These are phyloP conservation scores for Tubosaeta brunneosetosa DNA, from an alignment of 768 basidiomycete species.

Conservation along the genomic window DNA sequence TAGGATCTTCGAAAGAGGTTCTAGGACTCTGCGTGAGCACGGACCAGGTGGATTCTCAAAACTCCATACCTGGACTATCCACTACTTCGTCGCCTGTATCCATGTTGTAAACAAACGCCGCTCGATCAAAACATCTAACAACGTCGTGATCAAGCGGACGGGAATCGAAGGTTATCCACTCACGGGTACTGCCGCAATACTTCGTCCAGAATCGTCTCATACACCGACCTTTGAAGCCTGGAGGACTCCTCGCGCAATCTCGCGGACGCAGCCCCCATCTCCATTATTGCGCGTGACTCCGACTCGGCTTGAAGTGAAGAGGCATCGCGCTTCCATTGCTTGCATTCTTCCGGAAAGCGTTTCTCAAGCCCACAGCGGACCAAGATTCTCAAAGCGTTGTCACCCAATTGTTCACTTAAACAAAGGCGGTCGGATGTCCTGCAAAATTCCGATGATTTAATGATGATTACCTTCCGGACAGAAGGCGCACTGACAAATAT, in stretches of 20 bases:
- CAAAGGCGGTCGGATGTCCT: slow-evolving; percentile 23
- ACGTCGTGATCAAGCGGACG: not conserved
- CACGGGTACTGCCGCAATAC: slow-evolving; percentile 22
- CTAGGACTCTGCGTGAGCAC: slow-evolving; percentile 1
- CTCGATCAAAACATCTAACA: slow-evolving; percentile 14
- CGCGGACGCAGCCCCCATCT: not conserved
- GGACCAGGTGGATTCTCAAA: not conserved
- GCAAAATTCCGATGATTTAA: not conserved
- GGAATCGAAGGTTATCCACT: not conserved
- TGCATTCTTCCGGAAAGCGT: slow-evolving; percentile 22
- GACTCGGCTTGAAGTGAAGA: not conserved
- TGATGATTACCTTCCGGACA: not conserved
- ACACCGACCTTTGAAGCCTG: slow-evolving; percentile 14
- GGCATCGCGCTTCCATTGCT: slow-evolving; percentile 19
- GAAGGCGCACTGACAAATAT: slow-evolving; percentile 16
- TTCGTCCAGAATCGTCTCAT: slow-evolving; percentile 23
- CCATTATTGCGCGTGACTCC: fast-evolving
- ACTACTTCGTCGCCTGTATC: not conserved
- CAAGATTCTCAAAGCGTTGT: slow-evolving; percentile 25
- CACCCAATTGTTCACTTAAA: slow-evolving; percentile 21
- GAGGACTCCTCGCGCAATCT: slow-evolving; percentile 5
- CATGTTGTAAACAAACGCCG: slow-evolving; percentile 1
- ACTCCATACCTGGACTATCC: slow-evolving; percentile 1
- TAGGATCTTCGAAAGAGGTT: slow-evolving; percentile 2
- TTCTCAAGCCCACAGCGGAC: slow-evolving; percentile 25